Percentiles rank a stretch among this genome's conserved stretches.
Evolutionary conservation across 768 basidiomycete genomes (phyloP).

Genomic region (Termitomyces sp.): DNA sequence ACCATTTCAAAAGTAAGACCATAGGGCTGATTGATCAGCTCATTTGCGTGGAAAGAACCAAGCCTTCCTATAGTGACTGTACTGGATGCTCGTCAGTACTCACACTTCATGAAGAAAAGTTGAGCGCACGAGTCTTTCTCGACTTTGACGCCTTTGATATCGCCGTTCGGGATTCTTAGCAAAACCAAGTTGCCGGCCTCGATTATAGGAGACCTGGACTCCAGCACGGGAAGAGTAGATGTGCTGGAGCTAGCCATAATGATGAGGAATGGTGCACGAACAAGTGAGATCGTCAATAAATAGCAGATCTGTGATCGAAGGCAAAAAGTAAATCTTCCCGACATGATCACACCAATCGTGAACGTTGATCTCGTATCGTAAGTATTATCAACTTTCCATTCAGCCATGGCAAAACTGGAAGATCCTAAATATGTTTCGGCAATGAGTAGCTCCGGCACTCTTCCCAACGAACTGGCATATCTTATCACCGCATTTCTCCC

Average conservation of each 20-base stretch:
- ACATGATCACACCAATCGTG: neutral
- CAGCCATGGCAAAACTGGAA: conserved; percentile 6
- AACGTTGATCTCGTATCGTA: neutral
- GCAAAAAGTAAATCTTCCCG: neutral
- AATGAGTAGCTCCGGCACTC: conserved; percentile 28
- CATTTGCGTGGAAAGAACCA: conserved; percentile 76
- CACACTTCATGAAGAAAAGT: neutral
- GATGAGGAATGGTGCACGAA: neutral
- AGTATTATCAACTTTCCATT: neutral
- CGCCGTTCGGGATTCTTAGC: conserved; percentile 74
- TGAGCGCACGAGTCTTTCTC: conserved; percentile 65
- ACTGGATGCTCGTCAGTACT: conserved; percentile 34
- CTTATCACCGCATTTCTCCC: conserved; percentile 53
- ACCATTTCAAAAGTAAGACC: conserved; percentile 88
- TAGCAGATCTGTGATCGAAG: conserved; percentile 7
- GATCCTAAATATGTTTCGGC: conserved; percentile 2
- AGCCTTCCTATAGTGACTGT: conserved; percentile 77
- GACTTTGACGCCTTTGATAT: conserved; percentile 70
- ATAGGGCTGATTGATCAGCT: conserved; percentile 80
- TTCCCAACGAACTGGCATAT: conserved; percentile 54
- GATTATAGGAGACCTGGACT: conserved; percentile 37
- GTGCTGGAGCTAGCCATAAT: conserved; percentile 10
- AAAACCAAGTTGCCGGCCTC: conserved; percentile 75
- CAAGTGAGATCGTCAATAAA: conserved; percentile 3
- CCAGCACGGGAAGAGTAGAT: conserved; percentile 11